Evolutionary conservation across 1,284 basidiomycete genomes (phyloP), one percentile per base, ranked within the genome.

Genomic region (Prillingera fragicola): DNA sequence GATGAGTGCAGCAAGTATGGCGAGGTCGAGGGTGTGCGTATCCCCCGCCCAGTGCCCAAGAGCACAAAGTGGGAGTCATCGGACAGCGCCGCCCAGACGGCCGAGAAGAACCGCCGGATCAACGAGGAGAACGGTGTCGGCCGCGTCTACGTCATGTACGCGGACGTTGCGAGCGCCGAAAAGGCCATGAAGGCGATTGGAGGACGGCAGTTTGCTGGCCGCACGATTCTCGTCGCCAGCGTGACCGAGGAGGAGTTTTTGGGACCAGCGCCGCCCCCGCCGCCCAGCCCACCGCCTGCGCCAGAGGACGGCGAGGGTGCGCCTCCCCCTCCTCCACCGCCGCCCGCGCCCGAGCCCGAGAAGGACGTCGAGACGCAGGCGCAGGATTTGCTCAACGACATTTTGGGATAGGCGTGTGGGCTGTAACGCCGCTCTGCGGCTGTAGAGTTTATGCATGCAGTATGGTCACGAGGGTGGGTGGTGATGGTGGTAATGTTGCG

Each of bases 71-170:
- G 86, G 86, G 77, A 75, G 34, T 80, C 80, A 3, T 75, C 75
- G 37, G 79, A 83, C 55, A 76, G 77, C 24, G 78, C 80, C 8
- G 76, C 81, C 31, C 55, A 60, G 36, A 66, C 60, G 5, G 62
- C 59, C 24, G 65, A 65, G 81, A 86, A 64, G 59, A 57, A 53
- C 45, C 52, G 66, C 25, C 77, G 82, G 43, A 75, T 76, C 32
- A 86, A 90, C 66, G 89, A 94, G 67, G 86, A 88, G 31, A 78
- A 84, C 4, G 91, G 92, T 37, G 92, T 96, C 18, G 91, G 91
- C 14, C 78, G 90, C 38, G 92, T 96, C 14, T 96, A 92, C 68
- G 88, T 96, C 56, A 85, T 87, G 71, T 96, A 85, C 68, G 57
- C 54, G 23, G 75, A 82, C 33, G 67, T 82, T 6, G 73, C 75